Base-by-base conservation (phyloP, 1,284 basidiomycete species). In the Stygiomarasmius scandens region DNA sequence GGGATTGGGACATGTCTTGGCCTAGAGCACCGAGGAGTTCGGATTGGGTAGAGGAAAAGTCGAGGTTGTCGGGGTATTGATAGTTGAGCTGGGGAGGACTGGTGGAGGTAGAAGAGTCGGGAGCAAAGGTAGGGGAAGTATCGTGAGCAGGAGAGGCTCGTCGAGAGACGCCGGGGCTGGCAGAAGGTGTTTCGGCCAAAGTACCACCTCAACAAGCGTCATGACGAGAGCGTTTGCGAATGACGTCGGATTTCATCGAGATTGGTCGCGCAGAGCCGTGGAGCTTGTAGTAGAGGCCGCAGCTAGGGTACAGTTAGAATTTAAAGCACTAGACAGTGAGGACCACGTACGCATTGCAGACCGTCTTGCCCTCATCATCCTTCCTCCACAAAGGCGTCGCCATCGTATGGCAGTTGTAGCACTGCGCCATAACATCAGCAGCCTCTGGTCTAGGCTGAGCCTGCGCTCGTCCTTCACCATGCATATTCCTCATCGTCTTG, bases 311-410 rank as follows among this genome's bases (percentile, higher is more conserved):
- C 10, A 19, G 12, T 34, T 56, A 61, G 56, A 60, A 57, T 49
- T 3, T 44, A 12, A 79, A 58, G 75, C 78, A 61, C 60, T 56
- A 54, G 19, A 11, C 36, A 52, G 22, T 1, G 11, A 54, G 61
- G 58, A 29, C 43, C 51, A 83, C 86, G 72, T 74, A 94, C 81
- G 92, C 93, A 67, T 95, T 94, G 78, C 93, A 95, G 49, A 94
- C 90, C 1, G 92, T 93, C 78, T 93, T 93, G 56, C 93, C 93
- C 69, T 94, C 92, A 65, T 93, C 92, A 67, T 94, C 92, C 72
- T 93, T 93, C 63, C 93, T 80, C 92, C 92, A 95, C 36, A 94
- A 81, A n/a, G 92, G 93, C 3, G 92, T 94, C 22, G 92, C 90
- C 2, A 90, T 93, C 20, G 92, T 95, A 66, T 92, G 89, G 74